Base-by-base conservation (phyloP, 2,329 filamentous ascomycete genomes). In the Monosporascus sp. region DNA sequence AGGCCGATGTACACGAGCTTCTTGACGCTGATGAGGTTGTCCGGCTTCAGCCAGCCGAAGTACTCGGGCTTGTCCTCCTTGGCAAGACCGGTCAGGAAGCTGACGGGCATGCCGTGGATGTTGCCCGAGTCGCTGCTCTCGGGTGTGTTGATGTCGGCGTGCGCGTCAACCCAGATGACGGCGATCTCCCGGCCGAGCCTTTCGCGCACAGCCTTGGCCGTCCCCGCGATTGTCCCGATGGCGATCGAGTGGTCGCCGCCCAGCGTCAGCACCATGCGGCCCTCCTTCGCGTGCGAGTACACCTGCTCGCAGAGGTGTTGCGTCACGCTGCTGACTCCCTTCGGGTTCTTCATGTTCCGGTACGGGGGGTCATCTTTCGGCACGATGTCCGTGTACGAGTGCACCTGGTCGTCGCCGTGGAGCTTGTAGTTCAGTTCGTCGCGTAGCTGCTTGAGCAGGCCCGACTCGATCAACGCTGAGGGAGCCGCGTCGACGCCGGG, bases 1-100 rank as follows among this genome's bases (percentile, higher is more conserved):
- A 99, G 78, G 34, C 92, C 94, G 68, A 99, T 99, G 74, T 99
- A 99, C 36, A 99, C 94, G 54, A 99, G 77, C 78, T 97, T 97
- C 71, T 82, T 86, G 52, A 86, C 72, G 70, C 80, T 93, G 52
- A 85, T 66, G 61, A 77, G 72, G 72, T 90, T 82, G 55, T 90
- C 86, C 17, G 88, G 81, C 66, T 84, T 74, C 60, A 99, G 70
- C 94, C 94, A 99, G 53, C 91, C 92, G 73, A 99, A 97, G 54
- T 88, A 83, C 65, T 94, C 88, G 56, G 86, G 81, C 52, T 82
- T 78, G 47, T 89, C 82, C 64, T 91, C 89, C 60, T 76, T 84
- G 46, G 92, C 89, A 53, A 99, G 76, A 1, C 94, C 90, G 0
- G 91, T 92, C 60, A 96, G 72, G 73, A 97, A 99, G 3, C 90